Evolutionary conservation across 2,329 filamentous ascomycete species (phyloP).

Genomic region (Epichloe glyceriae): DNA sequence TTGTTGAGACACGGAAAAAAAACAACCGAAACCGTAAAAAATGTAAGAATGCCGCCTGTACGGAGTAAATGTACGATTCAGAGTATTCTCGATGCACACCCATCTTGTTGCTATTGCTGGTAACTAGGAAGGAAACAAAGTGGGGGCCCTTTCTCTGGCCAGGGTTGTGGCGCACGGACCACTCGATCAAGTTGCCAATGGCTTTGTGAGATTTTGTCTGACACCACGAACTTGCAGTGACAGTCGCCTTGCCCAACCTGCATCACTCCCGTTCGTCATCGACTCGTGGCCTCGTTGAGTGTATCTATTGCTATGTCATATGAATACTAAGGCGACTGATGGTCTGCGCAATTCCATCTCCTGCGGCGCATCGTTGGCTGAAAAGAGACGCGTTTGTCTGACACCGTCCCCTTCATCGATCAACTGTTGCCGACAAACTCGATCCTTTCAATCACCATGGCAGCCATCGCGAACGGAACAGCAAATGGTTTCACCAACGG

Average conservation of each 20-base stretch:
- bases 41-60: too few relatives aligned
- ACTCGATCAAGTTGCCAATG: background rate
- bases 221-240: background rate
- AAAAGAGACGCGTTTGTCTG: constrained; percentile 17
- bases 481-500: constrained; percentile 31
- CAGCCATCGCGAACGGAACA: constrained; percentile 29
- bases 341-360: constrained; percentile 15
- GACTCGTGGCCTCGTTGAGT: background rate
- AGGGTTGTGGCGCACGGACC: background rate
- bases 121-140: background rate
- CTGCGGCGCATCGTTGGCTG: constrained; percentile 19
- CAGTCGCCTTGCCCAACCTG: background rate
- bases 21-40: too few relatives aligned
- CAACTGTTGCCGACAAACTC: background rate
- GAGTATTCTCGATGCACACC: too few relatives aligned
- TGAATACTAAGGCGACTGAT: constrained; percentile 14
- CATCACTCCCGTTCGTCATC: background rate
- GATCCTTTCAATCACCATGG: constrained; percentile 23
- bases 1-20: too few relatives aligned
- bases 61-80: too few relatives aligned
- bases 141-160: background rate
- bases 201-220: background rate
- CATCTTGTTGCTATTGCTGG: too few relatives aligned
- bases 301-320: constrained; percentile 15
- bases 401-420: background rate